These are phyloP conservation scores for Penicillium freii DNA, from an alignment of 2,329 filamentous ascomycete species.

Conservation along the genomic window DNA sequence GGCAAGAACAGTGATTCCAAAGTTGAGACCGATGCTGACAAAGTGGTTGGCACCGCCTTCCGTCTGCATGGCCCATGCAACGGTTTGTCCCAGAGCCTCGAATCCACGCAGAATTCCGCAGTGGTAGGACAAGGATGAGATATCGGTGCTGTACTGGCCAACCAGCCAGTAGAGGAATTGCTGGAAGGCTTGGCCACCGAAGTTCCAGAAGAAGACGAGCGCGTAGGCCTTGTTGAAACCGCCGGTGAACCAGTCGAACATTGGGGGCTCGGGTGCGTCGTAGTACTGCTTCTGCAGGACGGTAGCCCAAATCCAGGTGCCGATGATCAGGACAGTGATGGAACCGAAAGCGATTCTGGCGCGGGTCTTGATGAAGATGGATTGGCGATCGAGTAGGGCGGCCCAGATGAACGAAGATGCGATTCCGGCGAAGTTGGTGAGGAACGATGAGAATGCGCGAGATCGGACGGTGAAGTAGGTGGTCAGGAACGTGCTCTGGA, in stretches of 20 bases:
- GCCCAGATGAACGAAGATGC: slow-evolving; percentile 21
- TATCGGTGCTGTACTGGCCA: slow-evolving; percentile 26
- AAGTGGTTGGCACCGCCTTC: slow-evolving; percentile 25
- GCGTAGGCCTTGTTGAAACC: slow-evolving; percentile 25
- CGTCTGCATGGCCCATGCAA: slow-evolving; percentile 28
- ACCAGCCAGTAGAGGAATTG: slow-evolving; percentile 29
- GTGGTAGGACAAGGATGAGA: slow-evolving; percentile 26
- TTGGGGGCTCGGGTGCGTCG: slow-evolving; percentile 15
- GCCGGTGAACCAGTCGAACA: slow-evolving; percentile 26
- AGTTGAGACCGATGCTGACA: slow-evolving; percentile 27
- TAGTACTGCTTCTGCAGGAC: slow-evolving; percentile 26
- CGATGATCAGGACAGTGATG: slow-evolving; percentile 17
- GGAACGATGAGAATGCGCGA: slow-evolving; percentile 27
- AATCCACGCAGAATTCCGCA: slow-evolving; percentile 26
- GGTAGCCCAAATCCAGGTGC: slow-evolving; percentile 27
- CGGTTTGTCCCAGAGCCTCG: slow-evolving; percentile 25
- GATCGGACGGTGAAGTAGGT: slow-evolving; percentile 26
- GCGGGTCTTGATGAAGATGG: slow-evolving; percentile 26
- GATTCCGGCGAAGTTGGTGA: slow-evolving; percentile 27
- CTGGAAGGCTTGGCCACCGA: slow-evolving; percentile 25
- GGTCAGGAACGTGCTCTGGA: slow-evolving; percentile 28
- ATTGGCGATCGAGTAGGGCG: slow-evolving; percentile 23
- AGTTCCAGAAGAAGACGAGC: slow-evolving; percentile 26
- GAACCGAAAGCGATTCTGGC: slow-evolving; percentile 21
- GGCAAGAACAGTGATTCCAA: slow-evolving; percentile 24